Base-by-base conservation (phyloP, 2,329 filamentous ascomycete species). In the Dryadomyces quercus-mongolicae region DNA sequence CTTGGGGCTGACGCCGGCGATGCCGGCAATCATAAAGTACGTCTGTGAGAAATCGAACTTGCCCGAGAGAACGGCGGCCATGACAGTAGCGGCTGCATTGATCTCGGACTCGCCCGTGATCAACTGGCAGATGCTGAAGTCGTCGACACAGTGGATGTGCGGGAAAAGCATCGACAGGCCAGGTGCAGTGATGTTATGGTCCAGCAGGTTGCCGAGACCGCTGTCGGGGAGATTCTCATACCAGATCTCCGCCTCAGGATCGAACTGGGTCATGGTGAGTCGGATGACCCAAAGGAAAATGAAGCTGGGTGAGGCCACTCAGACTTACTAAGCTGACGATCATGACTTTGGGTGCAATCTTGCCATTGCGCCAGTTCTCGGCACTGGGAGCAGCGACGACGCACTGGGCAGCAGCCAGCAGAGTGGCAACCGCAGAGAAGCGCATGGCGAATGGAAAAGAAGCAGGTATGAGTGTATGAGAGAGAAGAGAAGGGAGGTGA, bases 1-100 rank as follows among this genome's bases (percentile, higher is more conserved):
- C 57, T 82, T 78, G 0, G 86, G 86, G 65, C 81, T 88, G 46
- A 88, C 74, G n/a, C 86, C 86, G 1, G 81, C 85, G 58, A 91
- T 89, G 2, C 86, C 86, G 1, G 76, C 80, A 34, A 87, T 66
- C 55, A 90, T 67, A 67, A 88, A 88, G 68, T 90, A 90, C 1
- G 85, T 85, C 49, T 72, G 66, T 1, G 69, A 74, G 13, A 90
- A 73, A 66, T 89, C 75, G 65, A 90, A 88, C 12, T 70, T 63
- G 1, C 71, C 64, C 0, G 80, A 85, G 15, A 83, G 73, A n/a
- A 78, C 70, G 10, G 89, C 71, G 0, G 85, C 78, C 49, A 75
- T 75, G 57, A 86, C 75, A 0, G 82, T 82, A 7, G 77, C 68
- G 0, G 86, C 86, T 0, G 86, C 84, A 64, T 90, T 91, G 70